Percentiles rank a stretch among this genome's conserved stretches.
Evolutionary conservation across 1,284 basidiomycete genomes (phyloP).

Genomic region (Boletus mariae): DNA sequence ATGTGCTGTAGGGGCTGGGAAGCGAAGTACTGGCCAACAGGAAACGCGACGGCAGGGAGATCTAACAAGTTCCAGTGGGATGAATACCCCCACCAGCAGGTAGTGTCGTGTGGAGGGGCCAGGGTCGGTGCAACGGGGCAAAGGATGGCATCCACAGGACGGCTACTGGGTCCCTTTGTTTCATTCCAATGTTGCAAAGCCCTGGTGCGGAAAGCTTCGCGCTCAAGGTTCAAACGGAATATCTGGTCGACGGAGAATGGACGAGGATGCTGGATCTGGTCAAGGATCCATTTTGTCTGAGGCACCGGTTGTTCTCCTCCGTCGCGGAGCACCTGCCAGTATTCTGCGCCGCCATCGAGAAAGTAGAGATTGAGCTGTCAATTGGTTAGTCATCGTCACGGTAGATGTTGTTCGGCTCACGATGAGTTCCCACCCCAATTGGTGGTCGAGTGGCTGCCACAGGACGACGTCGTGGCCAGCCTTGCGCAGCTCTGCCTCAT

Average conservation of each 20-base stretch:
- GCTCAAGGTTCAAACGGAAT: constrained; percentile 43
- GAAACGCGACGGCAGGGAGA: constrained; percentile 52
- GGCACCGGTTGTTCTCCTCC: constrained; percentile 40
- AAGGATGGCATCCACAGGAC: constrained; percentile 54
- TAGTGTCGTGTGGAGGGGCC: constrained; percentile 49
- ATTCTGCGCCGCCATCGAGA: constrained; percentile 49
- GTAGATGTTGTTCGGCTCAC: constrained; percentile 27
- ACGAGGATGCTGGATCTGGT: constrained; percentile 35
- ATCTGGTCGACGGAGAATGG: constrained; percentile 39
- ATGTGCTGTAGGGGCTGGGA: constrained; percentile 2
- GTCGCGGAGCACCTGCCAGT: constrained; percentile 36
- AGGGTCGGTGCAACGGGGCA: constrained; percentile 51
- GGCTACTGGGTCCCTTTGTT: constrained; percentile 41
- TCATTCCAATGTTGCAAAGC: constrained; percentile 53
- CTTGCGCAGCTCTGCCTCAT: constrained; percentile 41
- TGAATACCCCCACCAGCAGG: constrained; percentile 51
- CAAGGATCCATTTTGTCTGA: constrained; percentile 47
- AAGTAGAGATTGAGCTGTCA: constrained; percentile 45
- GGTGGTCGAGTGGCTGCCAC: constrained; percentile 47
- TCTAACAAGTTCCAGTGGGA: constrained; percentile 58
- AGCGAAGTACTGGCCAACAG: constrained; percentile 34
- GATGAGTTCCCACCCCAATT: constrained; percentile 47
- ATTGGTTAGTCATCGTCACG: constrained; percentile 9
- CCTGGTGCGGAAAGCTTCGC: constrained; percentile 42
- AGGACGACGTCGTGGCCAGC: constrained; percentile 54